Conservation (phyloP, 2,329 filamentous ascomycete species). For the Penicillium italicum region DNA sequence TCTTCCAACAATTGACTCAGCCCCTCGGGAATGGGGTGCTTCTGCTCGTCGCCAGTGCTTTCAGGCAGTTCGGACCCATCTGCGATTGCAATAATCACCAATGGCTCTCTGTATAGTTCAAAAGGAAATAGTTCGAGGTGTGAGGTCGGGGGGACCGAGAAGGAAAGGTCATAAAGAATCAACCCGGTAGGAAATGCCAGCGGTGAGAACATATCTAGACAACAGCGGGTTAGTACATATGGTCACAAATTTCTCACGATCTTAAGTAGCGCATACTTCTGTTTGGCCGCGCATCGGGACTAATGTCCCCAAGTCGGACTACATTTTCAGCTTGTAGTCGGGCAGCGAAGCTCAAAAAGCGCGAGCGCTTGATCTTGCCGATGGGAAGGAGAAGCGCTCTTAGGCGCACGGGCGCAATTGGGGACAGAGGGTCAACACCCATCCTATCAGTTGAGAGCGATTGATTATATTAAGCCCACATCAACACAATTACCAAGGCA, state of each 20-base stretch:
- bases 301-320: constrained; percentile 81
- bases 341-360: constrained; percentile 74
- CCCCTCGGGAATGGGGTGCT: constrained; percentile 37
- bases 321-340: constrained; percentile 75
- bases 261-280: constrained; percentile 62
- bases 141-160: constrained; percentile 72
- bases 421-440: constrained; percentile 84
- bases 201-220: constrained; percentile 85
- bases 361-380: constrained; percentile 76
- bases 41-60: constrained; percentile 20
- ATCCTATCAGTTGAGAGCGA: constrained; percentile 58
- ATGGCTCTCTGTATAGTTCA: constrained; percentile 80
- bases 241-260: neutral
- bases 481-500: constrained; percentile 22
- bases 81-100: constrained; percentile 78
- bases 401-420: constrained; percentile 86
- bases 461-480: constrained; percentile 35
- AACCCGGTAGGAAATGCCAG: constrained; percentile 80
- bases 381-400: constrained; percentile 82
- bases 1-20: constrained; percentile 53
- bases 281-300: constrained; percentile 76
- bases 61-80: constrained; percentile 68
- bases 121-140: constrained; percentile 81
- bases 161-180: constrained; percentile 83
- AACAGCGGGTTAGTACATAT: constrained; percentile 22